Base-by-base conservation (phyloP, 257 asterid genomes). In the Gardenia jasminoides region DNA sequence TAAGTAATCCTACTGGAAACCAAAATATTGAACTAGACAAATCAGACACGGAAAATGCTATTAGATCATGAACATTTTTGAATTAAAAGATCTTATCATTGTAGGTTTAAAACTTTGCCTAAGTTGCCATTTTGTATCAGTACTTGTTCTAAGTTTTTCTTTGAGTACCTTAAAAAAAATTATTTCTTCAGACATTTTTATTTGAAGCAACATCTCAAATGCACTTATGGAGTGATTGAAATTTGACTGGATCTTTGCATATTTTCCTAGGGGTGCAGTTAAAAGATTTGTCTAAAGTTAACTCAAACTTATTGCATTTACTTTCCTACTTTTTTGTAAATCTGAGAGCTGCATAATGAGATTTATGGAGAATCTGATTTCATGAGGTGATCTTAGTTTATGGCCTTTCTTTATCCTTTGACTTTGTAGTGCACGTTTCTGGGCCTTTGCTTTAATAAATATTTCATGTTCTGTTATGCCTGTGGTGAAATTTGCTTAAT, bases 401-500 rank as follows among this genome's bases (percentile, higher is more conserved):
- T 54, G 33, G 67, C 67, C 24, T 62, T 59, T 41, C 58, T 41
- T 41, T 39, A 24, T 24, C 28, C 54, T 59, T 26, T 75, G 44
- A 24, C 8, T 13, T 50, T 31, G 13, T 36, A 10, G 62, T 30
- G 30, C 62, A n/a, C 8, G 6, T 26, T 64, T 66, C 24, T 65
- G 7, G 26, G 13, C 24, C 16, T 46, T 65, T 76, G 36, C 66
- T 66, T 47, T 19, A 6, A 17, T 2, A 43, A 43, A 8, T 41
- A n/a, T 68, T 78, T 65, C 36, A 47, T 43, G 30, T 13, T n/a
- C 31, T 46, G 6, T 12, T 30, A 36, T 39, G 15, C 24, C 44
- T 58, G 78, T 41, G 43, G n/a, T 72, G 24, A 28, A 52, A 16
- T 66, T 30, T 68, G 61, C 74, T 77, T 3, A 50, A 77, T 59